Percentiles rank a stretch among this genome's conserved stretches.
phyloP scores from a whole-genome alignment of 805 yeast species.

The Millerozyma acaciae region DNA sequence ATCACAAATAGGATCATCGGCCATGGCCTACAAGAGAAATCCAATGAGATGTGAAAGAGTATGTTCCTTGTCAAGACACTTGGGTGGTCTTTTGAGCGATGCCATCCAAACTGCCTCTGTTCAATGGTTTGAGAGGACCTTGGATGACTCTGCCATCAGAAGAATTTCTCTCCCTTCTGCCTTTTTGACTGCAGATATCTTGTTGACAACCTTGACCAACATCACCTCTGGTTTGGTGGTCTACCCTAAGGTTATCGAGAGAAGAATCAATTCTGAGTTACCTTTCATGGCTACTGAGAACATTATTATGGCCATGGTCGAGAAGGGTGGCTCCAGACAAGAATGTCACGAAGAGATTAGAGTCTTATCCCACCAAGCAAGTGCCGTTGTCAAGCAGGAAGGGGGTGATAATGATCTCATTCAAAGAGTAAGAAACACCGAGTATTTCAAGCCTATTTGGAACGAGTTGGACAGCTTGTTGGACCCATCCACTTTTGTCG shows the following conservation, averaged over 20 bases:
- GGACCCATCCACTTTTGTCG: slow-evolving; percentile 92
- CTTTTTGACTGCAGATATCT: slow-evolving; percentile 91
- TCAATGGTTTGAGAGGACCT: slow-evolving; percentile 98
- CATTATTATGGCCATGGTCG: slow-evolving; percentile 99
- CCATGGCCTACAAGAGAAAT: slow-evolving; percentile 99
- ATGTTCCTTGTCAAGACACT: slow-evolving; percentile 95
- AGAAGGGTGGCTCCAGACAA: slow-evolving; percentile 95
- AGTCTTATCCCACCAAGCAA: slow-evolving; percentile 95
- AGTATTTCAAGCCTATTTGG: slow-evolving; percentile 88
- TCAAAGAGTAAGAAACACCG: slow-evolving; percentile 73
- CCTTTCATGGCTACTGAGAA: slow-evolving; percentile 99
- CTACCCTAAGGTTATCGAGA: slow-evolving; percentile 96
- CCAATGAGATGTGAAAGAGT: slow-evolving; percentile 99
- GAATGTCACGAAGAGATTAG: slow-evolving; percentile 97
- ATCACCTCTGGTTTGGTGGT: slow-evolving; percentile 95
- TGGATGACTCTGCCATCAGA: slow-evolving; percentile 97
- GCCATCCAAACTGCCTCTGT: slow-evolving; percentile 96
- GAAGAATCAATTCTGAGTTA: slow-evolving; percentile 89
- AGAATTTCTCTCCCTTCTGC: slow-evolving; percentile 96
- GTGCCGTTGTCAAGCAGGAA: slow-evolving; percentile 93
- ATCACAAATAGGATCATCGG: slow-evolving; percentile 96
- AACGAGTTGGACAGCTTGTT: slow-evolving; percentile 72
- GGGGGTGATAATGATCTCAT: slow-evolving; percentile 98
- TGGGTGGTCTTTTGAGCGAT: slow-evolving; percentile 87
- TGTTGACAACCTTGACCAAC: slow-evolving; percentile 83